phyloP scores from a whole-genome alignment of 2,329 filamentous ascomycete species.

The Ascosphaera pollenicola region DNA sequence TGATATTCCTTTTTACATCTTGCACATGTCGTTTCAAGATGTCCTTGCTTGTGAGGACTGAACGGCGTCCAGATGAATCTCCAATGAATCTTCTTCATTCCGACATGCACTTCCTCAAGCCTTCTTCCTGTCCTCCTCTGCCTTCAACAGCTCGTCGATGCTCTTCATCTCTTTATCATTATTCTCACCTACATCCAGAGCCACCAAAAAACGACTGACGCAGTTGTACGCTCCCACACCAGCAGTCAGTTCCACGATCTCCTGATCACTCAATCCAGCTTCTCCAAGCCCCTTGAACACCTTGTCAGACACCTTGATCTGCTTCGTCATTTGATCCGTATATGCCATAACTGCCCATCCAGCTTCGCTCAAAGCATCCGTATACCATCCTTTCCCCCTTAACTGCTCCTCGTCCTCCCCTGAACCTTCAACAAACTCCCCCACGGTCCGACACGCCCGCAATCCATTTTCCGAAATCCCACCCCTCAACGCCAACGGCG shows the following conservation, averaged over 20 bases:
- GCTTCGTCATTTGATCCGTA: constrained; percentile 63
- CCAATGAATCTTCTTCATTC: too few species aligned
- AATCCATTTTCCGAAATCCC: constrained; percentile 20
- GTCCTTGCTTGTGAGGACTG: too few species aligned
- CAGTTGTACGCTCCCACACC: constrained; percentile 81
- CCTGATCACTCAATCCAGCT: constrained; percentile 41
- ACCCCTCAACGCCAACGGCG: constrained; percentile 33
- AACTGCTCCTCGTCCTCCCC: constrained; percentile 19
- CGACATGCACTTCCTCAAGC: background rate
- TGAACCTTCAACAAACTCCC: constrained; percentile 10
- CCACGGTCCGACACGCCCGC: constrained; percentile 24
- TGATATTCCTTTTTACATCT: background rate
- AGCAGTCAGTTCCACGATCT: constrained; percentile 65
- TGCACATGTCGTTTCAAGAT: too few species aligned
- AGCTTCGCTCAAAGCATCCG: constrained; percentile 26
- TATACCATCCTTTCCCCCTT: constrained; percentile 3
- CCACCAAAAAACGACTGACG: constrained; percentile 66
- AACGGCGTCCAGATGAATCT: too few species aligned
- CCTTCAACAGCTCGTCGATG: constrained; percentile 41
- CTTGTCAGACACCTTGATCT: constrained; percentile 43
- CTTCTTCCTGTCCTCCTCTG: background rate
- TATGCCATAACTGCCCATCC: constrained; percentile 51
- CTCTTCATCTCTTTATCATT: constrained; percentile 37
- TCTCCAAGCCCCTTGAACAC: constrained; percentile 38
- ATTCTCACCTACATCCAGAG: constrained; percentile 41